These are phyloP conservation scores for Diplodia corticola DNA, from an alignment of 2,329 filamentous ascomycete species.

Conservation along the genomic window DNA sequence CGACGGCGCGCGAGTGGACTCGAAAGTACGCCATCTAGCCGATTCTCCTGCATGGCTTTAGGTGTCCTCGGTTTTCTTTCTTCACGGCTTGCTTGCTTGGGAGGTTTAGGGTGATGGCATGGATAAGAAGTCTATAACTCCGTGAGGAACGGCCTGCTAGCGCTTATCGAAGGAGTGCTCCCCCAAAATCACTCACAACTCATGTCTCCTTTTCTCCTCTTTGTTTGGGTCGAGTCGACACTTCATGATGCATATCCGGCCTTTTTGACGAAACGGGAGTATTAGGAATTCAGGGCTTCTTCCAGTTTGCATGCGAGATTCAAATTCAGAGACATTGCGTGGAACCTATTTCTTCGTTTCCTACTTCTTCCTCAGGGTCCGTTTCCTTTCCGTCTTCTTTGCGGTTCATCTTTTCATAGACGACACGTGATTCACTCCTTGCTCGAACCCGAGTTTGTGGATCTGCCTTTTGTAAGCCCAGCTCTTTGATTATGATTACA, in stretches of 20 bases:
- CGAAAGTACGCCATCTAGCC: slow-evolving; percentile 93
- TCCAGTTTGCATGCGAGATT: slow-evolving; percentile 24
- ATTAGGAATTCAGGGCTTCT: slow-evolving; percentile 23
- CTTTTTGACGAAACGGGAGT: slow-evolving; percentile 27
- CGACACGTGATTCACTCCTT: slow-evolving; percentile 10
- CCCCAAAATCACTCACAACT: slow-evolving; percentile 31
- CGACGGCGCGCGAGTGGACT: slow-evolving; percentile 96
- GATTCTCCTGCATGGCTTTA: slow-evolving; percentile 22
- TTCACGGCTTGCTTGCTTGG: slow-evolving; percentile 23
- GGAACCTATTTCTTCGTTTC: neutral
- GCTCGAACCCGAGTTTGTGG: neutral
- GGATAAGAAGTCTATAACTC: slow-evolving; percentile 22
- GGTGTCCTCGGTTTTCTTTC: slow-evolving; percentile 22
- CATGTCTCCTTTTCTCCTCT: slow-evolving; percentile 24
- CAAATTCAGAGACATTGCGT: slow-evolving; percentile 22
- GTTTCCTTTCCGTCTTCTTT: neutral
- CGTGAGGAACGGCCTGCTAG: slow-evolving; percentile 16
- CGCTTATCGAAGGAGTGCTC: slow-evolving; percentile 22
- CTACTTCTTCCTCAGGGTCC: neutral
- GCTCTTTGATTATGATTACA: slow-evolving; percentile 2
- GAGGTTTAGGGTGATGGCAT: slow-evolving; percentile 24
- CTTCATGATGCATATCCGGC: slow-evolving; percentile 33
- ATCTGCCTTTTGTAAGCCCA: neutral
- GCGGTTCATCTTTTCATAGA: slow-evolving; percentile 19
- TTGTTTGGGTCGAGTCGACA: slow-evolving; percentile 22